These are phyloP conservation scores for Brettanomyces anomalus DNA, from an alignment of 805 yeast genomes.

Conservation along the genomic window DNA sequence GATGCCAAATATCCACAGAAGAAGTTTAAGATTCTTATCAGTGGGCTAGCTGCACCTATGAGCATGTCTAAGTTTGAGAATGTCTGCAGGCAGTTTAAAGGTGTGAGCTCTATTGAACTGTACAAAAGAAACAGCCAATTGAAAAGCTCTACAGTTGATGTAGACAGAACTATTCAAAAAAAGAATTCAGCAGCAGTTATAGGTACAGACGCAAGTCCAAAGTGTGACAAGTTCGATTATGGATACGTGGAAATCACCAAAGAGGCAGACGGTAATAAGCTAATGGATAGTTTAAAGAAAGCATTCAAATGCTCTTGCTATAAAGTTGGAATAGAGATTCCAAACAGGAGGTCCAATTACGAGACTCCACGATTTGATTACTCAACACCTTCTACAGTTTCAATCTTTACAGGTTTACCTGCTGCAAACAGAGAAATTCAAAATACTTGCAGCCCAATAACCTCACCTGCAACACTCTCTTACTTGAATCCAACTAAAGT, in stretches of 20 bases:
- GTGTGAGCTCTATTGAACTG: slow-evolving; percentile 21
- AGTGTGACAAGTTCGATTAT: slow-evolving; percentile 9
- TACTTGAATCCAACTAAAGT: slow-evolving; percentile 21
- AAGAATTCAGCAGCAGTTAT: too few species aligned
- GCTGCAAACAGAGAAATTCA: not conserved
- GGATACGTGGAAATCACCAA: slow-evolving; percentile 23
- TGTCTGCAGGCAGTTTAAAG: slow-evolving; percentile 18
- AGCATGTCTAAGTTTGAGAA: slow-evolving; percentile 16
- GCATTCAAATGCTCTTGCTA: slow-evolving; percentile 18
- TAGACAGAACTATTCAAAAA: too few species aligned
- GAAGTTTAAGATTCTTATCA: slow-evolving; percentile 19
- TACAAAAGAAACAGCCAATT: slow-evolving; percentile 11
- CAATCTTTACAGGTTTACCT: not conserved
- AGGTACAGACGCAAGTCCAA: too few species aligned
- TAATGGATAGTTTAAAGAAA: slow-evolving; percentile 14
- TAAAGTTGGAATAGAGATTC: slow-evolving; percentile 22
- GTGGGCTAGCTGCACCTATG: slow-evolving; percentile 16
- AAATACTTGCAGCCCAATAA: not conserved
- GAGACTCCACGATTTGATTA: slow-evolving; percentile 9
- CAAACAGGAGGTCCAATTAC: slow-evolving; percentile 8
- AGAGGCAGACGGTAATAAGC: slow-evolving; percentile 17
- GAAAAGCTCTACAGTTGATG: too few species aligned
- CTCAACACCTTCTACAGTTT: not conserved
- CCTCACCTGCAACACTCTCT: slow-evolving; percentile 12
- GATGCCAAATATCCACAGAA: slow-evolving; percentile 12